Conservation (phyloP, 2,329 filamentous ascomycete genomes). For the Stylonectria norvegica region DNA sequence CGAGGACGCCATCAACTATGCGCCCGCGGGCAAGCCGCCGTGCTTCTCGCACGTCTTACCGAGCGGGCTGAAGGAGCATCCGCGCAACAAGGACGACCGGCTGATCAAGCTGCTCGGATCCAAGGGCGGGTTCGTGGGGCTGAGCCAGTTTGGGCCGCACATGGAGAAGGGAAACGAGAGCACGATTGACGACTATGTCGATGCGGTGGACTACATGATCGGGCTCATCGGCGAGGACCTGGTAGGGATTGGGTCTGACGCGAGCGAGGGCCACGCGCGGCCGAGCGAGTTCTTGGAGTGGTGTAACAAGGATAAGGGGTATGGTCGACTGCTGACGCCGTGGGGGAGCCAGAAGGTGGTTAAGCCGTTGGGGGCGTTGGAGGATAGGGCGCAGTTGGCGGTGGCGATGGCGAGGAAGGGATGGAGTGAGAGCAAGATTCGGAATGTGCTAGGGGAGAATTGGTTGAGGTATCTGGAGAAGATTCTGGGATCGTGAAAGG, state of each 20-base stretch:
- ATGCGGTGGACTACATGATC: constrained; percentile 38
- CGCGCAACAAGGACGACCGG: constrained; percentile 37
- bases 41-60: constrained; percentile 40
- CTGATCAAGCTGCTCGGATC: constrained; percentile 34
- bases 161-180: constrained; percentile 39
- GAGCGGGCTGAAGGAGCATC: constrained; percentile 33
- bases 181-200: constrained; percentile 40
- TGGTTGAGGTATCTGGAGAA: constrained; percentile 37
- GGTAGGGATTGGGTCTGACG: constrained; percentile 37
- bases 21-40: constrained; percentile 35
- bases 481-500: no score
- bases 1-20: constrained; percentile 34
- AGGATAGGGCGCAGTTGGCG: constrained; percentile 33
- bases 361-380: constrained; percentile 37
- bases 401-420: constrained; percentile 36
- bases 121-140: constrained; percentile 37
- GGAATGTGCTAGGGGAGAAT: constrained; percentile 38
- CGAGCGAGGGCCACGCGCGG: constrained; percentile 37
- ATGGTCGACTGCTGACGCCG: constrained; percentile 35
- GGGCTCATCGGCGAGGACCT: constrained; percentile 35
- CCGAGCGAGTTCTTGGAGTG: constrained; percentile 39
- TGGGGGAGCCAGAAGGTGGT: constrained; percentile 40
- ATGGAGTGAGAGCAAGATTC: constrained; percentile 37
- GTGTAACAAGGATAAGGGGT: constrained; percentile 41
- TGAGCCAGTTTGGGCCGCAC: constrained; percentile 38